Conservation (phyloP, 345 rosid genomes). For the Raphanus sativus region DNA sequence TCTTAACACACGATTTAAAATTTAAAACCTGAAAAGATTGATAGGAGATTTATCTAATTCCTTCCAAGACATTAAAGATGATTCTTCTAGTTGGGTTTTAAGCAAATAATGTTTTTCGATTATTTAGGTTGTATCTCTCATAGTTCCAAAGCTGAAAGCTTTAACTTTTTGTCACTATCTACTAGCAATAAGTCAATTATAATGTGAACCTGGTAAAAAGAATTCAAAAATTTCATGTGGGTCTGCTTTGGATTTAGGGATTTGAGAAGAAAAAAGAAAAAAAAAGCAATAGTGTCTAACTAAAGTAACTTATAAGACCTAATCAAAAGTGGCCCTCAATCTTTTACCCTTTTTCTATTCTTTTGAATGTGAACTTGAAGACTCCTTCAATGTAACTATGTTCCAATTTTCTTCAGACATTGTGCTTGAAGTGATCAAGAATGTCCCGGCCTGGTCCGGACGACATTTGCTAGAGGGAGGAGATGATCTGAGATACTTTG, state of each 20-base stretch:
- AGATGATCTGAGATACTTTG: constrained; percentile 78
- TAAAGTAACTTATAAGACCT: constrained; percentile 45
- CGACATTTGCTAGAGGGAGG: constrained; percentile 90
- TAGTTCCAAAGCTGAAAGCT: constrained; percentile 15
- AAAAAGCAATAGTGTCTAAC: constrained; percentile 31
- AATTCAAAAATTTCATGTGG: constrained; percentile 49
- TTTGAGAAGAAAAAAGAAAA: constrained; percentile 61
- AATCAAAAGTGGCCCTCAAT: constrained; percentile 28
- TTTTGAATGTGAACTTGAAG: constrained; percentile 41
- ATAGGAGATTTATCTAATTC: neutral
- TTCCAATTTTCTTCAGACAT: constrained; percentile 52
- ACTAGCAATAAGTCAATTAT: constrained; percentile 24
- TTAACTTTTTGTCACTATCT: constrained; percentile 36
- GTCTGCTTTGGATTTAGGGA: constrained; percentile 71
- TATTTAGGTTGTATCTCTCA: constrained; percentile 7
- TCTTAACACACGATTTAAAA: neutral
- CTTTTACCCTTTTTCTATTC: constrained; percentile 25
- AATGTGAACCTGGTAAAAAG: constrained; percentile 31
- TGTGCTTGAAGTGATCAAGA: constrained; percentile 79
- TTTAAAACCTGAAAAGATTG: constrained; percentile 12
- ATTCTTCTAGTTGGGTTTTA: constrained; percentile 14
- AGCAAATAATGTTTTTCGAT: constrained; percentile 22
- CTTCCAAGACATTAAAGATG: constrained; percentile 4
- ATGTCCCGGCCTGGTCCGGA: constrained; percentile 93
- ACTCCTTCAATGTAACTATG: constrained; percentile 10